Base-by-base conservation (phyloP, 2,329 filamentous ascomycete species). In the Clonostachys chloroleuca region DNA sequence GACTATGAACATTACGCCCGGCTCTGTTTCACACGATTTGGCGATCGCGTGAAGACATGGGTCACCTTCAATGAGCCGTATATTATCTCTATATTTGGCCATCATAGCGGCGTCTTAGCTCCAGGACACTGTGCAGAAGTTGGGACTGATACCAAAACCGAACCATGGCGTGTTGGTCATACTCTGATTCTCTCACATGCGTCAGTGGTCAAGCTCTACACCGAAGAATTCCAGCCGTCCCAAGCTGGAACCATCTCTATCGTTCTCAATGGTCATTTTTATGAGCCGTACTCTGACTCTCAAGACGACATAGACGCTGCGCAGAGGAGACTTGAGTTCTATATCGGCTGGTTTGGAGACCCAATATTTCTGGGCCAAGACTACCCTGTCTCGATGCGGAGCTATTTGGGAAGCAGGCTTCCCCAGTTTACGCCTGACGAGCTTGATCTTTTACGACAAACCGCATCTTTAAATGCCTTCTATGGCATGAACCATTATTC, bases 401-500 rank as follows among this genome's bases (percentile, higher is more conserved):
- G 82, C 62, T 89, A 95, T 71, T 81, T 95, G 16, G 89, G 89
- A 47, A 76, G 84, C 61, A 82, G 89, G 13, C 77, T 95, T 42
- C 90, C 90, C 6, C 72, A 74, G 41, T 94, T 88, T 65, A 89
- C 86, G 0, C 66, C 77, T 1, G 86, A 89, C 54, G 89, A 95
- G 61, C 66, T 73, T 20, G 80, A 79, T 3, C 73, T 94, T n/a
- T 82, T 95, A 42, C 77, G 86, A 59, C 24, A 39, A 6, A 49
- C 53, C 4, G 51, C 54, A 9, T 89, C 87, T n/a, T 89, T 85
- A 62, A 94, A 94, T 65, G 90, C 95, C 72, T 95, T 95, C 69
- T 95, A 95, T 67, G 90, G 89, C 65, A 92, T 92, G 88, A 95
- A 95, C 74, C 87, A 91, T 75, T 95, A 95, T 74, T 92, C 88